Evolutionary conservation across 768 basidiomycete species (phyloP), one percentile per base, ranked within the genome.

Genomic region (Rhodotorula babjevae): DNA sequence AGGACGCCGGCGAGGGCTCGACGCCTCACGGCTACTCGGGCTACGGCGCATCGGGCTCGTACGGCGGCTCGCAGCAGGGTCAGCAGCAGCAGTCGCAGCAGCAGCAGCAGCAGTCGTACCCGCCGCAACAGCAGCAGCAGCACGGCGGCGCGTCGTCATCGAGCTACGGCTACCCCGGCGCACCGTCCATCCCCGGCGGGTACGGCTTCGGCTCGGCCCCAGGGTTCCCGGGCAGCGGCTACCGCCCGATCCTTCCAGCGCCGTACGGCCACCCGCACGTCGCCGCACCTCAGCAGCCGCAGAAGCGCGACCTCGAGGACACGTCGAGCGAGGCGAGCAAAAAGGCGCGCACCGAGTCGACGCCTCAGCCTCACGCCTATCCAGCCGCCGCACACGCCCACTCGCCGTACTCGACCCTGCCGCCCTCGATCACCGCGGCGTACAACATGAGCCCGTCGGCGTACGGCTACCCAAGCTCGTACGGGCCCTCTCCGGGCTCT

Each of bases 241-340:
- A n/a, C 18, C 63, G 53, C 1, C 44, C 63, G 2, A 31, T 56
- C 29, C 63, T 64, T 10, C 53, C 63, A 0, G 27, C 63, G 9
- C 14, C 42, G 2, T 56, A 49, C 10, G 46, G 42, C 21, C 31
- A 56, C 23, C 4, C 50, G 23, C 33, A 40, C 15, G n/a, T n/a
- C 9, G 52, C 53, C 21, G 11, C 4, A 19, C 47, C 19, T 2
- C 63, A 33, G 10, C 56, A 6, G 31, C 42, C 72, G 19, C 3
- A 12, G n/a, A 73, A 73, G 60, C 72, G 72, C 29, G 67, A 68
- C 19, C 55, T 40, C 36, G 67, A 69, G 19, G 64, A 50, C 21
- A 49, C 33, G 6, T 47, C 50, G 14, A 64, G 63, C 25, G 23
- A 21, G 14, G 63, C 63, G n/a, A 59, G 23, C 49, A 73, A 73